Evolutionary conservation across 2,329 filamentous ascomycete species (phyloP).

Genomic region (Ploettnerulaceae sp.): DNA sequence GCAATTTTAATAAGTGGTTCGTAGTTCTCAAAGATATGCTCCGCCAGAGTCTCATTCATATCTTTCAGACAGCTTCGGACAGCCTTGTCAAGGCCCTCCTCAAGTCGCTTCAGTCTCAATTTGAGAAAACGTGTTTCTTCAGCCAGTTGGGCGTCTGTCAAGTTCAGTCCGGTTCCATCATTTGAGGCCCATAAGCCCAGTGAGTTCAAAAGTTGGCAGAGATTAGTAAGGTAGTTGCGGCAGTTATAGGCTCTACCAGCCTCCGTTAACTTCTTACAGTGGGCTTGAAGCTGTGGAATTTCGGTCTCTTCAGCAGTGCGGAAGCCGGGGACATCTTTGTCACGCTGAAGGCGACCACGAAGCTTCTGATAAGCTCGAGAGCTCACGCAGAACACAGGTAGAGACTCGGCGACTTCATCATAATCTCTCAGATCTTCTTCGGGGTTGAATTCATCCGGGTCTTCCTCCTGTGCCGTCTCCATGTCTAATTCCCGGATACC

Average conservation of each 20-base stretch:
- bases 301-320: constrained; percentile 4
- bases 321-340: constrained; percentile 3
- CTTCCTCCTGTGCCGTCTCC: constrained; percentile 7
- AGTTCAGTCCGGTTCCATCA: constrained; percentile 37
- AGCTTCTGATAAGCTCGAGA: constrained; percentile 8
- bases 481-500: constrained; percentile 5
- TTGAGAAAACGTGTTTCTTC: constrained; percentile 37
- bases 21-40: constrained; percentile 45
- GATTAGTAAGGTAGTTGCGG: constrained; percentile 45
- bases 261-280: constrained; percentile 55
- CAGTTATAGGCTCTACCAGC: constrained; percentile 41
- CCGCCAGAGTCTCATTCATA: constrained; percentile 38
- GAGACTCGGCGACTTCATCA: background rate
- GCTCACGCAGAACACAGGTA: constrained; percentile 6
- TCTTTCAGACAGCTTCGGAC: constrained; percentile 37
- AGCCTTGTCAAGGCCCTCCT: constrained; percentile 38
- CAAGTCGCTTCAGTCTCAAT: constrained; percentile 37
- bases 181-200: constrained; percentile 46
- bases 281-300: constrained; percentile 29
- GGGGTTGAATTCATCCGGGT: constrained; percentile 42
- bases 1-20: constrained; percentile 38
- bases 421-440: constrained; percentile 41
- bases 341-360: constrained; percentile 4
- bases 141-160: constrained; percentile 38
- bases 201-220: constrained; percentile 48